Evolutionary conservation across 2,329 filamentous ascomycete genomes (phyloP).

Genomic region (Nigrospora osmanthi): DNA sequence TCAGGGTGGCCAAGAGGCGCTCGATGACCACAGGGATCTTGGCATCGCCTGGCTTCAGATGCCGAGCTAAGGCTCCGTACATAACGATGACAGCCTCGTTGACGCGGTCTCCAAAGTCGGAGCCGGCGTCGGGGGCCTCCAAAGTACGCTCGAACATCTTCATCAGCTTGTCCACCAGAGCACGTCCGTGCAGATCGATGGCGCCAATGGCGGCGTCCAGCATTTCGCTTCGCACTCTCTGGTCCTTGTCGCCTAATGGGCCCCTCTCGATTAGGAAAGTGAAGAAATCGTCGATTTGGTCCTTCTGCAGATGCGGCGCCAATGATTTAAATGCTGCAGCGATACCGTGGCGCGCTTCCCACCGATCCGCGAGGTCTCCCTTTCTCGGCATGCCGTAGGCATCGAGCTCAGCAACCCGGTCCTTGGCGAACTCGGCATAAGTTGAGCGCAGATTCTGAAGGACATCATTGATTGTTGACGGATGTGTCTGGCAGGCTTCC

Average conservation of each 20-base stretch:
- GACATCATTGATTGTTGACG: constrained; percentile 51
- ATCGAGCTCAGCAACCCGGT: constrained; percentile 75
- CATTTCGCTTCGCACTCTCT: constrained; percentile 78
- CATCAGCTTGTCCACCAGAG: constrained; percentile 85
- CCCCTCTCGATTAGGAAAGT: constrained; percentile 79
- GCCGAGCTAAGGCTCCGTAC: constrained; percentile 86
- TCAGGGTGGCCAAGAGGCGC: constrained; percentile 76
- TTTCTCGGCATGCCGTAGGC: constrained; percentile 93
- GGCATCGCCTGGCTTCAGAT: constrained; percentile 75
- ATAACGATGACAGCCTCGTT: constrained; percentile 97
- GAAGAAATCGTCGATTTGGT: constrained; percentile 69
- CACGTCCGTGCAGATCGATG: constrained; percentile 73
- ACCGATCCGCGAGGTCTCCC: constrained; percentile 78
- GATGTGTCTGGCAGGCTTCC: constrained; percentile 58
- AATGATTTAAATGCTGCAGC: constrained; percentile 82
- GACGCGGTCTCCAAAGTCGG: constrained; percentile 75
- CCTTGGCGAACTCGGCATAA: constrained; percentile 75
- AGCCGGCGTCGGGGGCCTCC: constrained; percentile 77
- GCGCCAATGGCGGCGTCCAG: constrained; percentile 78
- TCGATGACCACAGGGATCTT: constrained; percentile 86
- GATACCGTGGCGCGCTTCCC: constrained; percentile 86
- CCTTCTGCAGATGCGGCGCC: constrained; percentile 58
- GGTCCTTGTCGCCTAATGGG: constrained; percentile 76
- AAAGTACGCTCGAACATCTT: constrained; percentile 81
- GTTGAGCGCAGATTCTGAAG: constrained; percentile 58